Conservation (phyloP, 2,329 filamentous ascomycete species). For the Diaporthe sp. region DNA sequence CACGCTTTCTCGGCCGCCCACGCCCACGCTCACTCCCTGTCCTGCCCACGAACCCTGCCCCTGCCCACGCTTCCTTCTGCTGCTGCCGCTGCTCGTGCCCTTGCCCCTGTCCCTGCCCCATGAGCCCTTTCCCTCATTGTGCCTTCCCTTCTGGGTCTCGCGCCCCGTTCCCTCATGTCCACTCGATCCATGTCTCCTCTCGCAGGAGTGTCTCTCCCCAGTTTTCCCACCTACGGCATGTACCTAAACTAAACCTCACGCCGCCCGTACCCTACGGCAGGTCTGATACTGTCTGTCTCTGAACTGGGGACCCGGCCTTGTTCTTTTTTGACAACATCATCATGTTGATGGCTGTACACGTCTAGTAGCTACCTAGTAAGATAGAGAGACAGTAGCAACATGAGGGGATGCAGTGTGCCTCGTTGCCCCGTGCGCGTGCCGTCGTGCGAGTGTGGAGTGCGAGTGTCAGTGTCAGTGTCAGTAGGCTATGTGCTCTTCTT, state of each 20-base stretch:
- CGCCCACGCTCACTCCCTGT: conserved; percentile 6
- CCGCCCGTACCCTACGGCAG: neutral
- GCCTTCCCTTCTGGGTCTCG: conserved; percentile 33
- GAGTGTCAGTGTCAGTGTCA: conserved; percentile 29
- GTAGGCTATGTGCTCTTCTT: conserved; percentile 21
- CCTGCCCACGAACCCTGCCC: conserved; percentile 16
- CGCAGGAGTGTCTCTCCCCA: conserved; percentile 8
- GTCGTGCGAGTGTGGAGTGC: conserved; percentile 16
- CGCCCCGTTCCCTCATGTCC: conserved; percentile 25
- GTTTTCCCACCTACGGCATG: conserved; percentile 19
- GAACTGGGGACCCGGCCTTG: neutral
- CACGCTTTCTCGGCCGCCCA: conserved; percentile 19
- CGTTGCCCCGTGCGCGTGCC: conserved; percentile 19
- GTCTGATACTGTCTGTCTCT: conserved; percentile 15
- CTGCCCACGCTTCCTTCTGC: conserved; percentile 8
- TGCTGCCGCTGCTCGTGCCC: conserved; percentile 15
- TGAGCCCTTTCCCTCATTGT: conserved; percentile 23
- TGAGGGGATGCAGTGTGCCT: neutral
- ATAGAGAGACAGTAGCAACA: neutral
- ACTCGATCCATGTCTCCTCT: conserved; percentile 27
- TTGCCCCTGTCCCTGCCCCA: conserved; percentile 1
- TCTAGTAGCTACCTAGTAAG: neutral
- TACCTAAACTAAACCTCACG: conserved; percentile 5
- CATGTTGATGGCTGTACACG: neutral
- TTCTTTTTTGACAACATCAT: neutral